Conservation (phyloP, 495 filamentous ascomycete genomes). For the Cercophora newfieldiana region DNA sequence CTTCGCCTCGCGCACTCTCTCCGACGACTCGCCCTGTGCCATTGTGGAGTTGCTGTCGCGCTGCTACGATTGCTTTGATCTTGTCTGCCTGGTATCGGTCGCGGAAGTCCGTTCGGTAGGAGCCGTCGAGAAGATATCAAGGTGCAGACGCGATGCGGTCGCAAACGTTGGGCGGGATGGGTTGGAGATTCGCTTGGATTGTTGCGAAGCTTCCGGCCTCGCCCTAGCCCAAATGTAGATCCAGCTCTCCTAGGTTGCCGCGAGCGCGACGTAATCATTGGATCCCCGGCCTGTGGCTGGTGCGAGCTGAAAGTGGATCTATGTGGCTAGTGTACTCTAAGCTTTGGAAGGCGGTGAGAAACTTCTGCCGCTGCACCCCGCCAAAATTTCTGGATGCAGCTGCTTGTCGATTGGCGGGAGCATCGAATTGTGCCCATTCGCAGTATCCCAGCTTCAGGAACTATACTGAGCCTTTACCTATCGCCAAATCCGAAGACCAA, state of each 20-base stretch:
- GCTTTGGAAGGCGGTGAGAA: slow-evolving; percentile 23
- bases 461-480: background rate
- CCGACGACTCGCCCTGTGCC: slow-evolving; percentile 50
- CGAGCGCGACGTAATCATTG: slow-evolving; percentile 34
- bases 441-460: slow-evolving; percentile 4
- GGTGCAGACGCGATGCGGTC: slow-evolving; percentile 8
- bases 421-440: slow-evolving; percentile 1
- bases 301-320: slow-evolving; percentile 17
- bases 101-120: background rate
- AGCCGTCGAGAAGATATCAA: background rate
- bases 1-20: slow-evolving; percentile 69
- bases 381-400: slow-evolving; percentile 33
- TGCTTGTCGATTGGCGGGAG: slow-evolving; percentile 2
- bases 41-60: slow-evolving; percentile 32
- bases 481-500: background rate
- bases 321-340: background rate
- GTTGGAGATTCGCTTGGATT: background rate
- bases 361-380: slow-evolving; percentile 35
- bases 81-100: background rate
- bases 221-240: slow-evolving; percentile 22
- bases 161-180: background rate
- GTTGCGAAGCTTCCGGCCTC: slow-evolving; percentile 23
- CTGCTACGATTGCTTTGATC: background rate
- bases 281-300: slow-evolving; percentile 17
- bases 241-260: slow-evolving; percentile 33